Conservation (phyloP, 2,329 filamentous ascomycete species). For the Cladosporium sp. region DNA sequence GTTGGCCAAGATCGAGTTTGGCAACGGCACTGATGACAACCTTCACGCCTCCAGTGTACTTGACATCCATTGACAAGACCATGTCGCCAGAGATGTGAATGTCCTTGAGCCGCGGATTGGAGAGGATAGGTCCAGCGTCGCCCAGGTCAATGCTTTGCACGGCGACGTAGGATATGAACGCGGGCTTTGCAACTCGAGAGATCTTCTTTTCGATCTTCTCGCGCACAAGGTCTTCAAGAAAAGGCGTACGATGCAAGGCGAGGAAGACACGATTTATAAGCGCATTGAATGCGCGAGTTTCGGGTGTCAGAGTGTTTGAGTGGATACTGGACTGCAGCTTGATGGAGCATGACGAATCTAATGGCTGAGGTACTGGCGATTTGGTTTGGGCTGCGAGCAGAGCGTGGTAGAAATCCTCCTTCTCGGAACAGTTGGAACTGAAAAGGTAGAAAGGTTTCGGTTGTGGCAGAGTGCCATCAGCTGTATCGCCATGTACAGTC, state of each 20-base stretch:
- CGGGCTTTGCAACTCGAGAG: conserved; percentile 84
- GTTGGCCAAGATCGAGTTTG: conserved; percentile 81
- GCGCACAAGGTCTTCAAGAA: conserved; percentile 75
- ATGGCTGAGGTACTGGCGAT: conserved; percentile 70
- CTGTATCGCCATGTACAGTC: background rate
- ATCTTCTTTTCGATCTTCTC: conserved; percentile 96
- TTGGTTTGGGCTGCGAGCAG: conserved; percentile 70
- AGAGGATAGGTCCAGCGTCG: conserved; percentile 82
- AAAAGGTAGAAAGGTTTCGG: conserved; percentile 90
- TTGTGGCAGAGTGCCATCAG: conserved; percentile 4
- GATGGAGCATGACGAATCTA: conserved; percentile 84
- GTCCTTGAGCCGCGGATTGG: conserved; percentile 83
- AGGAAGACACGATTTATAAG: conserved; percentile 86
- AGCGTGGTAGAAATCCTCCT: conserved; percentile 98
- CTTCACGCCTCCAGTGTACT: conserved; percentile 84
- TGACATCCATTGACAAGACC: conserved; percentile 80
- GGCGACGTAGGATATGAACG: conserved; percentile 82
- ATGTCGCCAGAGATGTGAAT: conserved; percentile 90
- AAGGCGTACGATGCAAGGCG: conserved; percentile 78
- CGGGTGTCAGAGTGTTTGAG: conserved; percentile 76
- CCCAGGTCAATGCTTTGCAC: conserved; percentile 83
- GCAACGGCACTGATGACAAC: conserved; percentile 91
- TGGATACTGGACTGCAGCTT: conserved; percentile 86
- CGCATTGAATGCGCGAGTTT: conserved; percentile 92
- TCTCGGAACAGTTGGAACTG: conserved; percentile 91